Evolutionary conservation across 1,139 yeast species (phyloP), one percentile per base, ranked within the genome.

Genomic region (Tardiomyces depauwii): DNA sequence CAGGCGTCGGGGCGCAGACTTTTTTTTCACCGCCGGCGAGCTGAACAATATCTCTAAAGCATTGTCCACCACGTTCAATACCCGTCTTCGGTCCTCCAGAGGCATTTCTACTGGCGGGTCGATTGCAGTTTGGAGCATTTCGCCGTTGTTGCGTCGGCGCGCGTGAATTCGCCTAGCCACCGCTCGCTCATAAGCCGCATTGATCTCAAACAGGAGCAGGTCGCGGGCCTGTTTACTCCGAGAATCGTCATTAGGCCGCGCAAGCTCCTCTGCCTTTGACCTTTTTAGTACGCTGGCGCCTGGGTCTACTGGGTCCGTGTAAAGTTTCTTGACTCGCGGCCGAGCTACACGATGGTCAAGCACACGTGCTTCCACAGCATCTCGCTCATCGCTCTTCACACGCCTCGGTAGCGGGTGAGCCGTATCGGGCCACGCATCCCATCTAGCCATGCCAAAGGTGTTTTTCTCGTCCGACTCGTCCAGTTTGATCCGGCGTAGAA

Each of bases 111-210:
- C 10, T 3, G 36, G 36, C 16, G 5, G 36, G 4, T 30, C 36
- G 10, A 30, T 30, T 3, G 16, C 5, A 5, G 36, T 5, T 11
- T 30, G 36, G 5, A 30, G 4, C 36, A 5, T 30, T 14, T 30
- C 36, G n/a, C 36, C 36, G 36, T 12, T 14, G 3, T 5, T 11
- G 5, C 36, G n/a, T 11, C 36, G 36, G 3, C 36, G 36, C 5
- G 36, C 36, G 18, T 49, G 47, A 25, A 57, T 50, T 18, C 51
- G 52, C n/a, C 41, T 25, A 39, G 55, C 44, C n/a, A 55, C 49
- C 10, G 32, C 39, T 13, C 50, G 48, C 42, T 57, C 53, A 42
- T 55, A 58, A 1, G 48, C 42, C 2, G 60, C 53, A 44, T 56
- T 49, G 18, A 53, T 7, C 46, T 58, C 62, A 41, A 48, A 49